Conservation (phyloP, 768 basidiomycete genomes). For the Termitomyces sp. region DNA sequence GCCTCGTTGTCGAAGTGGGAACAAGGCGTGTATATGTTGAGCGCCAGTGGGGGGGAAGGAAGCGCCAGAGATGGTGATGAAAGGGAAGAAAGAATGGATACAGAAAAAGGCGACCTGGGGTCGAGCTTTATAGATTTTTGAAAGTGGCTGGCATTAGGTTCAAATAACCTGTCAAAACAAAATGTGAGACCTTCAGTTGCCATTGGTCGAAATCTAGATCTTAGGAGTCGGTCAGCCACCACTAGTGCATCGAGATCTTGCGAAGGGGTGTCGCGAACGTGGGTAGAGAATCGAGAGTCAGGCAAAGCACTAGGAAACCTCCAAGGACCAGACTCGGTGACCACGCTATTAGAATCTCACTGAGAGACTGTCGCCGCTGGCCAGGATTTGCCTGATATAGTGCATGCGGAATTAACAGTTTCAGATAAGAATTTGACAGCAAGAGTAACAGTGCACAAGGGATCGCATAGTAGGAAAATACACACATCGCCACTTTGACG, state of each 20-base stretch:
- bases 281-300: background rate
- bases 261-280: background rate
- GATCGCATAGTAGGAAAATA: background rate
- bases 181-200: background rate
- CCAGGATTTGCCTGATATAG: background rate
- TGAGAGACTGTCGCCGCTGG: background rate
- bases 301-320: background rate
- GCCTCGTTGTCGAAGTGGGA: background rate
- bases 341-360: too few species aligned
- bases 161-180: background rate
- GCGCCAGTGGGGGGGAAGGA: background rate
- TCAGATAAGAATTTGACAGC: background rate
- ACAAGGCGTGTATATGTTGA: background rate
- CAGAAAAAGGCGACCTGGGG: background rate
- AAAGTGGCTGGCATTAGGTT: background rate
- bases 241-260: background rate
- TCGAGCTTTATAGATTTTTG: slow-evolving; percentile 2
- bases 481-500: background rate
- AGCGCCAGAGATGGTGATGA: background rate
- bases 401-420: background rate
- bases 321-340: background rate
- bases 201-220: background rate
- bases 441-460: background rate
- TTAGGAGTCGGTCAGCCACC: background rate
- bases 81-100: background rate